Evolutionary conservation across 1,284 basidiomycete species (phyloP), one percentile per base, ranked within the genome.

Genomic region (Cerrena zonata): DNA sequence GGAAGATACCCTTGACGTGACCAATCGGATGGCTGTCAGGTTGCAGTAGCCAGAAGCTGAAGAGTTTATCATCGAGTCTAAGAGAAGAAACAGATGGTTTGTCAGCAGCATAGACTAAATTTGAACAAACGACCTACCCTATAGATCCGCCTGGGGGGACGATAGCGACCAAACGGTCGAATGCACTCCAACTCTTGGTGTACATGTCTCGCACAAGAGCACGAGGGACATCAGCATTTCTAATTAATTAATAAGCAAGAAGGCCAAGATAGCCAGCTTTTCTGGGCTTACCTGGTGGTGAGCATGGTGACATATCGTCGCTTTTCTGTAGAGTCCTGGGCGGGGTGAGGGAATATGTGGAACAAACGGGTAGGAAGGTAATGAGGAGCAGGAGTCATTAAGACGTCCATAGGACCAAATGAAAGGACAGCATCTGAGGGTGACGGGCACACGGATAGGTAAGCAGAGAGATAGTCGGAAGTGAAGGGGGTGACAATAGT

Each of bases 121-220:
- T 21, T n/a, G 38, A 7, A n/a, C 23, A 38, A 39, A 45, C 40
- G 27, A 63, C 81, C 30, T 65, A 89, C 88, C 89, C 89, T 50
- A 91, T 91, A 0, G 86, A 88, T 2, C 89, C 89, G 15, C 89
- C 89, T 1, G 89, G 89, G 13, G 89, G 87, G 0, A 91, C 88
- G 56, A 91, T 89, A 2, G 86, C 87, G 3, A 89, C 82, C 3
- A 92, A 74, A 18, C 89, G 79, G 63, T 89, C 86, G 58, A 91
- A 91, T 3, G 88, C 88, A 61, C 84, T 87, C 89, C 89, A 92
- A 51, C 85, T 89, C 67, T 91, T 91, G 39, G 87, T 90, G 64
- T 92, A 91, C 84, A 91, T 86, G 60, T 91, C 89, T 51, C 89
- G 80, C 22, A 89, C 86, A 24, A 91, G 76, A 1, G 86, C 84